These are phyloP conservation scores for Alternaria novae-zelandiae DNA, from an alignment of 2,329 filamentous ascomycete genomes.

Conservation along the genomic window DNA sequence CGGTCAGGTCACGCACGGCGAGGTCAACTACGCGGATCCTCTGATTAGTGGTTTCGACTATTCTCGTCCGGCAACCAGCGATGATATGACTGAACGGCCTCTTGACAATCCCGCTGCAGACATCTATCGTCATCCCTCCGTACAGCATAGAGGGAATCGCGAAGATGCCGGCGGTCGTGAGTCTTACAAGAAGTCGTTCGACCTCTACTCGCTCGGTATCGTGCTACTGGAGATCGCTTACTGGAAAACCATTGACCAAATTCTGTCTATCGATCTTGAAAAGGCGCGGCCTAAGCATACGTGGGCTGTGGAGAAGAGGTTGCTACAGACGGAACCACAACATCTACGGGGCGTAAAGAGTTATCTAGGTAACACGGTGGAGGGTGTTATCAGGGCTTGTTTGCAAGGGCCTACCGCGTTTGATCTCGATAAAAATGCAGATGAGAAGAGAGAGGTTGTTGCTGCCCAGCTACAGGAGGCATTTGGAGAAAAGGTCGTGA, in stretches of 20 bases:
- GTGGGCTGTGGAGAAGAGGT: slow-evolving; percentile 43
- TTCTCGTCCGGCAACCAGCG: slow-evolving; percentile 57
- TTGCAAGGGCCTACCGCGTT: slow-evolving; percentile 38
- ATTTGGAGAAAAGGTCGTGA: slow-evolving; percentile 44
- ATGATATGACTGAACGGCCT: slow-evolving; percentile 60
- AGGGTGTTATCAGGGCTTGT: slow-evolving; percentile 38
- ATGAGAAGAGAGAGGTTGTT: slow-evolving; percentile 41
- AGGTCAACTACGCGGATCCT: slow-evolving; percentile 51
- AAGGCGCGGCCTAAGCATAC: slow-evolving; percentile 50
- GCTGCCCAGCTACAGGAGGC: slow-evolving; percentile 37
- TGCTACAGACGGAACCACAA: slow-evolving; percentile 28
- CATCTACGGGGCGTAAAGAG: slow-evolving; percentile 33
- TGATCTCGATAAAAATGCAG: slow-evolving; percentile 30
- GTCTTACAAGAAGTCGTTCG: slow-evolving; percentile 57
- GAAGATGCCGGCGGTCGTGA: slow-evolving; percentile 20
- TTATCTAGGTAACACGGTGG: slow-evolving; percentile 32
- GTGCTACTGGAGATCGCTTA: slow-evolving; percentile 62
- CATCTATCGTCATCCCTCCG: slow-evolving; percentile 59
- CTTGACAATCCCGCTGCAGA: slow-evolving; percentile 55
- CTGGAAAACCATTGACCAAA: slow-evolving; percentile 56
- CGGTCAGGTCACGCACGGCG: not conserved
- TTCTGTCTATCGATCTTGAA: slow-evolving; percentile 49
- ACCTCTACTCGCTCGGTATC: slow-evolving; percentile 61
- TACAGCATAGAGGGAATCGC: slow-evolving; percentile 48
- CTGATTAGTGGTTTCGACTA: slow-evolving; percentile 63